Evolutionary conservation across 345 rosid genomes (phyloP).

Genomic region (Erodium maritimum): DNA sequence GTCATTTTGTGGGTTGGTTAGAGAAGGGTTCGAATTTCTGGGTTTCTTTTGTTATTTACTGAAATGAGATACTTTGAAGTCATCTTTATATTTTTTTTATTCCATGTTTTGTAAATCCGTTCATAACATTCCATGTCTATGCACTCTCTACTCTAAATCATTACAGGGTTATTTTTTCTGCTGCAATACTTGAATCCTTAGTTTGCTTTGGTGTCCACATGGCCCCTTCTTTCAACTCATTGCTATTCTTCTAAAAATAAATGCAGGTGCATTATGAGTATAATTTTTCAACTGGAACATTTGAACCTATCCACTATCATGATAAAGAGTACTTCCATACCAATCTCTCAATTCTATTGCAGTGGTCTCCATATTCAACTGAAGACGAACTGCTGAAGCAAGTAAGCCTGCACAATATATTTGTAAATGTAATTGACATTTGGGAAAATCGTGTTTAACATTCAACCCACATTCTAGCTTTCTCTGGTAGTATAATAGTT

Average conservation of each 20-base stretch:
- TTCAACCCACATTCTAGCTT: neutral
- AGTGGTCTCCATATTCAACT: slow-evolving; percentile 85
- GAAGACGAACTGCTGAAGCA: slow-evolving; percentile 84
- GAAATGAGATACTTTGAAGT: too few species aligned
- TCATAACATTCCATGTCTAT: too few species aligned
- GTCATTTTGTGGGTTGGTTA: too few species aligned
- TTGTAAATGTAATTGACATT: neutral
- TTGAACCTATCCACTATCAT: slow-evolving; percentile 19
- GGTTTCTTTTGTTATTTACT: too few species aligned
- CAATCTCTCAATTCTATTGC: slow-evolving; percentile 59
- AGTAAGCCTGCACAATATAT: slow-evolving; percentile 25
- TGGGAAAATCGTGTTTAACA: neutral
- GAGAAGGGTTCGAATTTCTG: too few species aligned
- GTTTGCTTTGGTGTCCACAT: too few species aligned
- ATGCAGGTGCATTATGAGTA: slow-evolving; percentile 68
- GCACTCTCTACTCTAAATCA: too few species aligned
- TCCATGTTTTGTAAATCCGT: too few species aligned
- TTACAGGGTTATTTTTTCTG: too few species aligned
- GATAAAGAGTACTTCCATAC: slow-evolving; percentile 44
- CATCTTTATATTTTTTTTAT: too few species aligned
- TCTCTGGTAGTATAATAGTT: neutral
- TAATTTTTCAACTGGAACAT: slow-evolving; percentile 22
- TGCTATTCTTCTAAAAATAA: neutral
- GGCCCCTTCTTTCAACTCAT: neutral
- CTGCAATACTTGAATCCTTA: too few species aligned